Evolutionary conservation across 2,329 filamentous ascomycete species (phyloP), one percentile per base, ranked within the genome.

Genomic region (Aspergillus tanneri): DNA sequence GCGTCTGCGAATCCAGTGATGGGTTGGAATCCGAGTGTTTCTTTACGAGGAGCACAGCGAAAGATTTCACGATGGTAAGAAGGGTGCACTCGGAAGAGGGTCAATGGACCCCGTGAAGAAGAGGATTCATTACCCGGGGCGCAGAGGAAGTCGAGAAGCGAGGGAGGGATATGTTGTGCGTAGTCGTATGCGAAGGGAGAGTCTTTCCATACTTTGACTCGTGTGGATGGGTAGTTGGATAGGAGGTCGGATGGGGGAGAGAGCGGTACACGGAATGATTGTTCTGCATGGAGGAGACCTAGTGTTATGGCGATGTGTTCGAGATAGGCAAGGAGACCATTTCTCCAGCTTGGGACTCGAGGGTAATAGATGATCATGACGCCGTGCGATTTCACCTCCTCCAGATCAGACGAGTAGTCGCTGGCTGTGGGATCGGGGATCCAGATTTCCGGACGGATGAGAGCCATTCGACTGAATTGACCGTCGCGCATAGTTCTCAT

Each of bases 391-490:
- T 72, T 68, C 5, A 80, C 70, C 58, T 74, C 78, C 27, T 76
- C 72, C 3, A 69, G 65, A 2, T 71, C 62, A 11, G 65, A 53
- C 5, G 67, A 63, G 55, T 80, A 80, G 3, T 64, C 67, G 6
- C 62, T 58, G 1, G 68, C 66, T 12, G 66, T 64, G 0, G 72
- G 70, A 55, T 81, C 77, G 0, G 81, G 79, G 11, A 83, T 56
- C 81, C 81, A 84, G n/a, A 85, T 70, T 56, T 84, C 76, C 0
- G 80, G 77, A 48, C 75, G 77, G 42, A 96, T 77, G 38, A 83
- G 84, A 6, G 88, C 85, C 43, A 97, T 77, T 34, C 78, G 78
- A 1, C 89, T 83, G 47, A 65, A 69, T 19, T 64, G 62, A 24
- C 66, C 61, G 47, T 76, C 72, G 2, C 77, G 70, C 19, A 74